Evolutionary conservation across 306 rosid species (phyloP), one percentile per base, ranked within the genome.

Genomic region (Inga oerstediana): DNA sequence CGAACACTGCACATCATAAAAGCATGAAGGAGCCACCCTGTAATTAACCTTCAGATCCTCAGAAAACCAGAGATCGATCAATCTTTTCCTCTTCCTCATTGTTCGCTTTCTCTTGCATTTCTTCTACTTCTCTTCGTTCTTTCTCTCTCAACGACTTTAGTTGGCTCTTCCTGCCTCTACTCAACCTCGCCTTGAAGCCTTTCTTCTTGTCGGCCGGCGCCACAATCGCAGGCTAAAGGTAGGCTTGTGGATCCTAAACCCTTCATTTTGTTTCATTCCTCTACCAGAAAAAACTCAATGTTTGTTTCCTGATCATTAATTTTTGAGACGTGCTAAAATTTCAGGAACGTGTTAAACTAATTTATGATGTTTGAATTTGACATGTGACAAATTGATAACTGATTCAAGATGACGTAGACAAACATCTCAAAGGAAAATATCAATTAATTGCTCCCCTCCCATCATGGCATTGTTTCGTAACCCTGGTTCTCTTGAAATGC

Each of bases 151-250:
- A 34, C 24, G 16, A 39, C 9, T 34, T 41, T 24, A 22, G 70
- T 76, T 8, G 22, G 39, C 71, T 65, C 71, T 65, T 15, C 71
- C 69, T 58, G 69, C 64, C 72, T 73, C 71, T 49, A 46, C 74
- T 17, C 78, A 74, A 49, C 46, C 65, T 52, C 56, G 74, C 82
- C 82, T n/a, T 82, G 70, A 37, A 80, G 82, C 81, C 70, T 44
- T 48, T 3, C 75, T 74, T 76, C 77, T 34, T 56, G 73, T 82
- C 43, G 1, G 43, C 86, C 43, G 56, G 34, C 43, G 77, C 43
- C 34, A 41, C 80, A 70, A 74, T 81, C 85, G 66, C 85, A 51
- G 78, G 54, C 77, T 67, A 80, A 78, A 86, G 88, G 91, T 88
- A 85, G 34, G 68, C 8, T 54, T 44, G 22, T 12, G 11, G 4